phyloP scores from a whole-genome alignment of 2,329 filamentous ascomycete species.

The Thelonectria discophora region DNA sequence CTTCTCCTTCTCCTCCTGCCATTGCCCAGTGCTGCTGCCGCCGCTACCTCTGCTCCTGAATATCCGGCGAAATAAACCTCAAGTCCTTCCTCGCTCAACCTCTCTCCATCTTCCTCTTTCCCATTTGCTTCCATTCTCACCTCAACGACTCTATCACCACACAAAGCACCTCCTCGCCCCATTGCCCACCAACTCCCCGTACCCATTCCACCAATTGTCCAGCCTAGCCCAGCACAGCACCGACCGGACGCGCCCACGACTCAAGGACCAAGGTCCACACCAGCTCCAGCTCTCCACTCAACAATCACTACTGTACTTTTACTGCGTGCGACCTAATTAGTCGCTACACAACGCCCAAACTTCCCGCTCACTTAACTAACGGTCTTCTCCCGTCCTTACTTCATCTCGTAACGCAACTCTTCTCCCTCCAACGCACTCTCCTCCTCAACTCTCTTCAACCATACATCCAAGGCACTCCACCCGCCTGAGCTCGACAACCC shows the following conservation, averaged over 20 bases:
- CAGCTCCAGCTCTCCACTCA: constrained; percentile 44
- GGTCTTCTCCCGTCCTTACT: constrained; percentile 1
- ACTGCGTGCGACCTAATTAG: constrained; percentile 29
- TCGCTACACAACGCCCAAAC: constrained; percentile 26
- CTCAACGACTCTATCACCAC: background rate
- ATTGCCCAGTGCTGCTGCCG: background rate
- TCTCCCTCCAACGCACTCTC: constrained; percentile 5
- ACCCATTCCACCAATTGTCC: constrained; percentile 8
- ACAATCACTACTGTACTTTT: constrained; percentile 34
- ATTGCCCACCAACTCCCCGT: constrained; percentile 12
- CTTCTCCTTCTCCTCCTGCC: constrained; percentile 6
- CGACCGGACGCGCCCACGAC: constrained; percentile 17
- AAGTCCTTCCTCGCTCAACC: background rate
- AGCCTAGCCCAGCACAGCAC: constrained; percentile 14
- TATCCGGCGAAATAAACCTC: constrained; percentile 20
- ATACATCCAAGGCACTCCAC: background rate
- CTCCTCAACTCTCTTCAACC: background rate
- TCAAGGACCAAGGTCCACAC: constrained; percentile 38
- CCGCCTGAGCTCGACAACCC: constrained; percentile 1
- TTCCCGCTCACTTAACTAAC: constrained; percentile 26
- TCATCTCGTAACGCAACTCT: constrained; percentile 19
- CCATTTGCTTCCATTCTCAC: background rate
- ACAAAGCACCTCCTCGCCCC: constrained; percentile 4
- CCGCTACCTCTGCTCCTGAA: constrained; percentile 4
- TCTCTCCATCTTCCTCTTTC: background rate